phyloP scores from a whole-genome alignment of 768 basidiomycete species.

The Suillus alpinus region DNA sequence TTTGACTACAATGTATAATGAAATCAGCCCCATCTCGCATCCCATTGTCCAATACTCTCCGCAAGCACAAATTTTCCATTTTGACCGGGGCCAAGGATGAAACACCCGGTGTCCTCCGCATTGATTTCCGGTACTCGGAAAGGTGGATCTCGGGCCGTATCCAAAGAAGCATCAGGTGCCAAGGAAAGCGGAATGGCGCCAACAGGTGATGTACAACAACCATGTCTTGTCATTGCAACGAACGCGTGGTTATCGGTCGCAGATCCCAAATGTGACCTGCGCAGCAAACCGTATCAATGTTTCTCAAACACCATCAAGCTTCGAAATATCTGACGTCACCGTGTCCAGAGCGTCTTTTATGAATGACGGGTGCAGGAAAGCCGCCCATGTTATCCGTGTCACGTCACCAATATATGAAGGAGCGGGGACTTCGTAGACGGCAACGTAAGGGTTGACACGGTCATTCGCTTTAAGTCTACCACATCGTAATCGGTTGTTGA shows the following conservation, averaged over 20 bases:
- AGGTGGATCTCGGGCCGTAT: constrained; percentile 25
- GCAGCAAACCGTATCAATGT: neutral
- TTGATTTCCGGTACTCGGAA: constrained; percentile 43
- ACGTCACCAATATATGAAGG: constrained; percentile 44
- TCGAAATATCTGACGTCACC: constrained; percentile 27
- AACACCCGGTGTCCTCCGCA: constrained; percentile 52
- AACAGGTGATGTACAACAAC: constrained; percentile 45
- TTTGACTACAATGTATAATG: neutral
- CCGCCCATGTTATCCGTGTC: constrained; percentile 58
- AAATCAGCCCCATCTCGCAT: constrained; percentile 38
- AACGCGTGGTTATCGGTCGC: constrained; percentile 30
- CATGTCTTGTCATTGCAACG: constrained; percentile 44
- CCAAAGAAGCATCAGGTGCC: constrained; percentile 9
- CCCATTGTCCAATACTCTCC: constrained; percentile 43
- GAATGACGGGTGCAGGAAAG: constrained; percentile 52
- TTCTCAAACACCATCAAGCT: constrained; percentile 9
- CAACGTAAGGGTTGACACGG: constrained; percentile 65
- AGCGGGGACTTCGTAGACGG: constrained; percentile 57
- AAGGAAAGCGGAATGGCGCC: constrained; percentile 42
- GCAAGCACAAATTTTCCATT: constrained; percentile 39
- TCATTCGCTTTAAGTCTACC: constrained; percentile 59
- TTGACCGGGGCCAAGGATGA: constrained; percentile 34
- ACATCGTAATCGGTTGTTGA: neutral
- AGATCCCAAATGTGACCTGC: constrained; percentile 1
- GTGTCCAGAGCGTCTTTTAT: constrained; percentile 50